Evolutionary conservation across 352 stramenopile species (phyloP).

Genomic region (Hyaloperonospora arabidopsidis): DNA sequence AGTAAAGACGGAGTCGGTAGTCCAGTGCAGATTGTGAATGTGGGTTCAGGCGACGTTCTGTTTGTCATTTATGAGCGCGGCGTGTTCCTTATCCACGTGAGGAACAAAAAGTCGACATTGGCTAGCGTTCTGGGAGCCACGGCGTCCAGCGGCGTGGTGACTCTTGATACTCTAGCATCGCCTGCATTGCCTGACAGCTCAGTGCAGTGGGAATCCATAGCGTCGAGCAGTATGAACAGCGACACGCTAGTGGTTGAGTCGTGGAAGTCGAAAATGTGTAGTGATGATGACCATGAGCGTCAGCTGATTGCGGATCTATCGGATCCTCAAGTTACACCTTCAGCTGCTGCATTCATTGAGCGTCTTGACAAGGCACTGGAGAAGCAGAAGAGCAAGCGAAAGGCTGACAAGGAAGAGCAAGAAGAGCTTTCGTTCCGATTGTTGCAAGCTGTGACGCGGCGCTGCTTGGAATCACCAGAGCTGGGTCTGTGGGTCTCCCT

Average conservation of each 20-base stretch:
- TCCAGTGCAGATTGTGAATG: slow-evolving; percentile 41
- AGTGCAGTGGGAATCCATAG: slow-evolving; percentile 40
- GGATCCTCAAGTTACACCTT: slow-evolving; percentile 33
- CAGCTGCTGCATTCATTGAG: slow-evolving; percentile 35
- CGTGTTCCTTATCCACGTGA: slow-evolving; percentile 59
- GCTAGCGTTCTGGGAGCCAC: slow-evolving; percentile 58
- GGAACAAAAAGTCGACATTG: slow-evolving; percentile 65
- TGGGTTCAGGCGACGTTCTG: slow-evolving; percentile 48
- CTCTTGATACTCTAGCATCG: not conserved
- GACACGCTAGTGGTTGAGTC: slow-evolving; percentile 27
- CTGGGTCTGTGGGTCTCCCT: slow-evolving; percentile 51
- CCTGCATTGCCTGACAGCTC: slow-evolving; percentile 38
- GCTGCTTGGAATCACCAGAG: slow-evolving; percentile 49
- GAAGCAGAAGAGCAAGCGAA: slow-evolving; percentile 25
- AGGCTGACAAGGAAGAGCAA: slow-evolving; percentile 4
- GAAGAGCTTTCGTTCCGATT: slow-evolving; percentile 50
- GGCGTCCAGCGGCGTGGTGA: not conserved
- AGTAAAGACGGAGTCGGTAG: slow-evolving; percentile 30
- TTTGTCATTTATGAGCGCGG: slow-evolving; percentile 55
- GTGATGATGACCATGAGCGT: slow-evolving; percentile 38
- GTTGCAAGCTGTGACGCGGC: slow-evolving; percentile 45
- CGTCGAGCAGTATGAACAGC: slow-evolving; percentile 23
- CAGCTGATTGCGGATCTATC: slow-evolving; percentile 49
- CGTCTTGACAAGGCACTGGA: slow-evolving; percentile 43
- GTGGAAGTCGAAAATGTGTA: slow-evolving; percentile 51